A percentile compares a stretch with the other conserved stretches of the same genome.
Evolutionary conservation across 2,329 filamentous ascomycete genomes (phyloP).

Genomic region (Trichoderma arundinaceum): DNA sequence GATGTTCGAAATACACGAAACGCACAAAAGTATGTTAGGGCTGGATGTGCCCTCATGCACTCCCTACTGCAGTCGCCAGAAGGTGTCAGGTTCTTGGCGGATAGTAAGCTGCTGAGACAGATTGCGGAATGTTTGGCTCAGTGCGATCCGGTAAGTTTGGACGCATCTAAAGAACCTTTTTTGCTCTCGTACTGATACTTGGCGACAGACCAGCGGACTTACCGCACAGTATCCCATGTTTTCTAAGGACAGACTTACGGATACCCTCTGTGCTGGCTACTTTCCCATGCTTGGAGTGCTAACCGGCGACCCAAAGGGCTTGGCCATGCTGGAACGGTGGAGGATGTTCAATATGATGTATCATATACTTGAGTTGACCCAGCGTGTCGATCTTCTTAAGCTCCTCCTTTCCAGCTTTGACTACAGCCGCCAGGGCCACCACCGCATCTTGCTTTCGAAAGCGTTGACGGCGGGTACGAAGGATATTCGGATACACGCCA

Average conservation of each 20-base stretch:
- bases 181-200: not conserved
- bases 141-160: conserved; percentile 75
- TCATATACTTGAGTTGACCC: conserved; percentile 90
- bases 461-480: conserved; percentile 91
- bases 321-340: conserved; percentile 93
- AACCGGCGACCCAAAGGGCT: conserved; percentile 79
- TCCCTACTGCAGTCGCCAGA: conserved; percentile 85
- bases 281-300: conserved; percentile 90
- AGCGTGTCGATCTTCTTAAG: conserved; percentile 89
- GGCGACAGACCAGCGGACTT: conserved; percentile 65
- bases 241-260: conserved; percentile 79
- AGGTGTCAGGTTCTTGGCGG: conserved; percentile 81
- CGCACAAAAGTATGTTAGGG: conserved; percentile 91
- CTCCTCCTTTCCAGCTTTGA: conserved; percentile 89
- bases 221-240: conserved; percentile 90
- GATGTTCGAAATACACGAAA: conserved; percentile 88
- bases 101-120: conserved; percentile 92
- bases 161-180: not conserved
- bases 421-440: conserved; percentile 85
- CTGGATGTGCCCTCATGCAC: conserved; percentile 86
- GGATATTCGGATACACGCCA: conserved; percentile 88
- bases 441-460: conserved; percentile 90
- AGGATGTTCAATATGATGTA: conserved; percentile 99
- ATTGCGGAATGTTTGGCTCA: conserved; percentile 96
- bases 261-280: conserved; percentile 90